Percentiles rank a stretch among this genome's conserved stretches.
phyloP scores from a whole-genome alignment of 2,329 filamentous ascomycete genomes.

The Westerdykella sp. region DNA sequence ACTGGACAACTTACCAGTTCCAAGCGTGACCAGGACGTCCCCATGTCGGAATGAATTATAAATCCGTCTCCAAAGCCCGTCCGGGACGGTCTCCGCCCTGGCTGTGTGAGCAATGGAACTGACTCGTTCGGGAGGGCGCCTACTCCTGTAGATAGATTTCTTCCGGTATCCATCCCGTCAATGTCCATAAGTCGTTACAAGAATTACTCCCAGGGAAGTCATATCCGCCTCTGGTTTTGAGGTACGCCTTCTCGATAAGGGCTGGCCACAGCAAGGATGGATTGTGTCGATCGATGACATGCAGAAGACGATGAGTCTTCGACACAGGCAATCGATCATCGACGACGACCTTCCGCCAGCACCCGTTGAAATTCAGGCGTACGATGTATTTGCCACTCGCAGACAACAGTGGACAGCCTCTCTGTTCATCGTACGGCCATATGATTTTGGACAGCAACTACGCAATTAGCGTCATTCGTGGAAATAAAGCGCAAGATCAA shows the following conservation, averaged over 20 bases:
- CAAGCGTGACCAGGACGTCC: conserved; percentile 81
- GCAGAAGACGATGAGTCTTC: conserved; percentile 66
- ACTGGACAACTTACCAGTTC: conserved; percentile 73
- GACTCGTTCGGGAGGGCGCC: conserved; percentile 5
- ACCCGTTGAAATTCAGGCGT: conserved; percentile 93
- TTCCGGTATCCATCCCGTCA: conserved; percentile 95
- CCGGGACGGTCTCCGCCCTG: conserved; percentile 70
- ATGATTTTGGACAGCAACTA: conserved; percentile 67
- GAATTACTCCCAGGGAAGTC: conserved; percentile 98
- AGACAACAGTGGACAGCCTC: conserved; percentile 56
- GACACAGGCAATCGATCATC: conserved; percentile 83
- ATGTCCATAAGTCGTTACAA: conserved; percentile 84
- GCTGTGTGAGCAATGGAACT: background rate
- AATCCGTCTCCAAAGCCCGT: conserved; percentile 72
- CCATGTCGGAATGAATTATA: conserved; percentile 67
- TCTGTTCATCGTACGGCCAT: conserved; percentile 63
- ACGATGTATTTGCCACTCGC: conserved; percentile 84
- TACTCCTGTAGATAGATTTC: conserved; percentile 82
- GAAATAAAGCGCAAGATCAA: conserved; percentile 6
- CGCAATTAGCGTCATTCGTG: conserved; percentile 8
- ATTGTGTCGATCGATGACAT: conserved; percentile 81
- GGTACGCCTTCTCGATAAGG: conserved; percentile 88
- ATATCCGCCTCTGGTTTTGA: conserved; percentile 92
- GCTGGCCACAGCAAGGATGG: conserved; percentile 84
- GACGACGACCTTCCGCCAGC: conserved; percentile 77